These are phyloP conservation scores for Rhododendron molle DNA, from an alignment of 148 eudicot species.

Conservation along the genomic window DNA sequence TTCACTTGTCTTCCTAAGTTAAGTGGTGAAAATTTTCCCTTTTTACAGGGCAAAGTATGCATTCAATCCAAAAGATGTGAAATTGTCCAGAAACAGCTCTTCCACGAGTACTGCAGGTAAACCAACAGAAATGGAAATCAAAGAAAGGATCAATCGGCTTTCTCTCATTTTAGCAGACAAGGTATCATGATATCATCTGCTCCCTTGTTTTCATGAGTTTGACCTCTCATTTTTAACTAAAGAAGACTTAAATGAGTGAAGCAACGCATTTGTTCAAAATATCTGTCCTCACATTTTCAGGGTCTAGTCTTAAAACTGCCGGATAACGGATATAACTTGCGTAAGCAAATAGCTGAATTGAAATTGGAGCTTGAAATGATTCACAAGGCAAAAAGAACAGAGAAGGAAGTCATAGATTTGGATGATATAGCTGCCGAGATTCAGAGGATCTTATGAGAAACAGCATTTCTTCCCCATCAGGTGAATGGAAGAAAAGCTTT, in stretches of 20 bases:
- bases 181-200: slow-evolving; percentile 46
- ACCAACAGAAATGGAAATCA: slow-evolving; percentile 57
- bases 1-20: neutral
- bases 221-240: neutral
- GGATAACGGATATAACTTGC: slow-evolving; percentile 70
- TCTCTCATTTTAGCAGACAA: slow-evolving; percentile 59
- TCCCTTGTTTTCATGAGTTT: neutral
- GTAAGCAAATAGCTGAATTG: slow-evolving; percentile 59
- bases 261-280: neutral
- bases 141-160: slow-evolving; percentile 59
- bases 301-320: slow-evolving; percentile 53
- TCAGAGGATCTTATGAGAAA: slow-evolving; percentile 30
- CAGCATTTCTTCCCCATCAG: neutral
- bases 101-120: slow-evolving; percentile 23
- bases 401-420: slow-evolving; percentile 42
- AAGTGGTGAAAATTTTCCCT: neutral
- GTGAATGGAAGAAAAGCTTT: neutral
- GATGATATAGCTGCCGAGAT: slow-evolving; percentile 51
- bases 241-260: neutral
- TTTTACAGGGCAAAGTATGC: slow-evolving; percentile 61
- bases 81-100: slow-evolving; percentile 26
- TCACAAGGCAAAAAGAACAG: slow-evolving; percentile 18
- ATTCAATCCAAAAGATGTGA: slow-evolving; percentile 80
- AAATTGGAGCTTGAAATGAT: slow-evolving; percentile 51
- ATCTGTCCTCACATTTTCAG: slow-evolving; percentile 29